These are phyloP conservation scores for Echium plantagineum DNA, from an alignment of 257 asterid genomes.

Conservation along the genomic window DNA sequence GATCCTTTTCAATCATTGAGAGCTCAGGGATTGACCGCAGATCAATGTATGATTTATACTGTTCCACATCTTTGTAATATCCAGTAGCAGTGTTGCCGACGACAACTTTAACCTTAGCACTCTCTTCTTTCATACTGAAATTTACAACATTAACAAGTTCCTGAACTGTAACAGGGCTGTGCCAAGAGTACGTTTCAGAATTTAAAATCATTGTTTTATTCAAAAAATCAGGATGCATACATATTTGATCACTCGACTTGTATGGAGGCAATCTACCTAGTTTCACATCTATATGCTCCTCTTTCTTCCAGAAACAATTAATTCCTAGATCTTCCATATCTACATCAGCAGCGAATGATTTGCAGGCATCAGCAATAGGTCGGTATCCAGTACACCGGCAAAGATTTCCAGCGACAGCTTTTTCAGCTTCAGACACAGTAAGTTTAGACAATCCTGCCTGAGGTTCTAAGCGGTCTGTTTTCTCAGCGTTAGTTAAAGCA, in stretches of 20 bases:
- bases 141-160: slow-evolving; percentile 42
- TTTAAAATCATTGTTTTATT: slow-evolving; percentile 19
- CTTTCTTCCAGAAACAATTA: slow-evolving; percentile 47
- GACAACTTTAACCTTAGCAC: slow-evolving; percentile 23
- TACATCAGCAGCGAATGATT: slow-evolving; percentile 48
- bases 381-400: slow-evolving; percentile 75
- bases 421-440: slow-evolving; percentile 59
- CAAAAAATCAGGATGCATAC: slow-evolving; percentile 28
- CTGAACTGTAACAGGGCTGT: slow-evolving; percentile 36
- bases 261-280: slow-evolving; percentile 31
- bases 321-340: slow-evolving; percentile 66
- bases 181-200: slow-evolving; percentile 44
- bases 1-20: slow-evolving; percentile 27
- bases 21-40: slow-evolving; percentile 44
- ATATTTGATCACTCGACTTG: slow-evolving; percentile 20
- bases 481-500: slow-evolving; percentile 43
- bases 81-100: slow-evolving; percentile 66
- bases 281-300: slow-evolving; percentile 24
- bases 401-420: slow-evolving; percentile 48
- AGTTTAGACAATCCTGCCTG: slow-evolving; percentile 50
- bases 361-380: slow-evolving; percentile 72
- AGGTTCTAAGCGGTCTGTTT: slow-evolving; percentile 21
- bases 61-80: slow-evolving; percentile 42
- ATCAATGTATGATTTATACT: slow-evolving; percentile 37
- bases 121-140: slow-evolving; percentile 18